These are phyloP conservation scores for Umbelopsis vinacea DNA, from an alignment of 192 early-diverging fungal genomes.

Conservation along the genomic window DNA sequence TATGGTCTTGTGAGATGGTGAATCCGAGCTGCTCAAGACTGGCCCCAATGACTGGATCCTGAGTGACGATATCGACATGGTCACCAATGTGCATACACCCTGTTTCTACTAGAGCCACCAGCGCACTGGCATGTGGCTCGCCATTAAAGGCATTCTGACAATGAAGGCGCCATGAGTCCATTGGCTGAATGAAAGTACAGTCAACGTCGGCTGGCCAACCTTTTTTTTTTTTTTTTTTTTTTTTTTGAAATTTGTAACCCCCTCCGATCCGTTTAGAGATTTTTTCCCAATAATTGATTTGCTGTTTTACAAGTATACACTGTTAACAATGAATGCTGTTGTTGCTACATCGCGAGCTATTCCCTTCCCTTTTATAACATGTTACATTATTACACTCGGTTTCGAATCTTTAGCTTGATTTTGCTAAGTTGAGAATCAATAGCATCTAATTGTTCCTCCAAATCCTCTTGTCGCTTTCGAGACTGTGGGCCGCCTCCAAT, in stretches of 20 bases:
- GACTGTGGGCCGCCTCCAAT: slow-evolving; percentile 54
- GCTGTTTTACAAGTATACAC: too few species aligned
- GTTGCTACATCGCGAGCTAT: too few species aligned
- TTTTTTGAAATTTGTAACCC: too few species aligned
- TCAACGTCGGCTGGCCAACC: too few species aligned
- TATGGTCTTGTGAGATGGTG: background rate
- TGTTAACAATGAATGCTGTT: too few species aligned
- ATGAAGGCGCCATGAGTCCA: background rate
- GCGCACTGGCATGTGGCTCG: background rate
- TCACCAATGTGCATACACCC: background rate
- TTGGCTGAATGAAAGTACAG: background rate
- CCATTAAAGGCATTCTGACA: slow-evolving; percentile 1
- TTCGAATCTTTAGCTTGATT: slow-evolving; percentile 50
- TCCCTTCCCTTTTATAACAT: too few species aligned
- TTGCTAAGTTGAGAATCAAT: slow-evolving; percentile 56
- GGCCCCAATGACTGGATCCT: background rate
- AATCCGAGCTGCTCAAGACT: background rate
- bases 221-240: too few species aligned
- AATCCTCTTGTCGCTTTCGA: slow-evolving; percentile 48
- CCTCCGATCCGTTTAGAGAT: background rate
- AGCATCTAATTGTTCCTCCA: slow-evolving; percentile 54
- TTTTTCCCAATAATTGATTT: too few species aligned
- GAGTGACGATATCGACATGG: background rate
- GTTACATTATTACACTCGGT: background rate
- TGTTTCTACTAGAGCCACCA: background rate